Evolutionary conservation across 179 eudicot species (phyloP).

Genomic region (Vitellaria paradoxa): DNA sequence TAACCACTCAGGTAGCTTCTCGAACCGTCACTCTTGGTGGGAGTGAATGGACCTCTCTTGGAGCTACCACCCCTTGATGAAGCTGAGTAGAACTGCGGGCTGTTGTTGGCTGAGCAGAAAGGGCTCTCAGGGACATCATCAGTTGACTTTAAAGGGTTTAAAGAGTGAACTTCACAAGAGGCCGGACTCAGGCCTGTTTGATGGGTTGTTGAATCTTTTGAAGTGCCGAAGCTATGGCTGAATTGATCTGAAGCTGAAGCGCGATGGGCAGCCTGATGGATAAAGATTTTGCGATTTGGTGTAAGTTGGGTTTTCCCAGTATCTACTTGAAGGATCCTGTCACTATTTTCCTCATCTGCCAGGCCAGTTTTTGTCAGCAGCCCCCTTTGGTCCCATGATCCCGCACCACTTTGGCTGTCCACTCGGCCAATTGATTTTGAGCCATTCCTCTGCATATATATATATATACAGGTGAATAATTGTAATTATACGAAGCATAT

Average conservation of each 20-base stretch:
- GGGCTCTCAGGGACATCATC: conserved; percentile 35
- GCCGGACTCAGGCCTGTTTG: conserved; percentile 39
- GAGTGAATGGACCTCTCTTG: conserved; percentile 33
- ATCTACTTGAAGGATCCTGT: conserved; percentile 57
- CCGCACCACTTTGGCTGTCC: neutral
- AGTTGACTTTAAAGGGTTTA: conserved; percentile 29
- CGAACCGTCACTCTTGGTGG: conserved; percentile 47
- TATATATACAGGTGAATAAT: neutral
- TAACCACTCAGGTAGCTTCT: conserved; percentile 51
- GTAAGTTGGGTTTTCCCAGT: conserved; percentile 31
- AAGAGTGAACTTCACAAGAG: conserved; percentile 44
- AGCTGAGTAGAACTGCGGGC: conserved; percentile 29
- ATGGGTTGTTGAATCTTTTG: conserved; percentile 60
- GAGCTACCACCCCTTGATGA: conserved; percentile 24
- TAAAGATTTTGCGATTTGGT: conserved; percentile 41
- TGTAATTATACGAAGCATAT: neutral
- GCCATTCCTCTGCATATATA: conserved; percentile 46
- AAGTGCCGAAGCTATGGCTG: conserved; percentile 62
- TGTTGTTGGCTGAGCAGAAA: conserved; percentile 39
- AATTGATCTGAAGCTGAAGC: conserved; percentile 42
- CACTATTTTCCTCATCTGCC: conserved; percentile 44
- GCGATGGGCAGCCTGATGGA: conserved; percentile 27
- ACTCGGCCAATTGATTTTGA: conserved; percentile 37
- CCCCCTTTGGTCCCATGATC: conserved; percentile 24
- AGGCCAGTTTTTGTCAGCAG: conserved; percentile 23